Evolutionary conservation across 768 basidiomycete species (phyloP), one percentile per base, ranked within the genome.

Genomic region (Pleurotus pulmonarius): DNA sequence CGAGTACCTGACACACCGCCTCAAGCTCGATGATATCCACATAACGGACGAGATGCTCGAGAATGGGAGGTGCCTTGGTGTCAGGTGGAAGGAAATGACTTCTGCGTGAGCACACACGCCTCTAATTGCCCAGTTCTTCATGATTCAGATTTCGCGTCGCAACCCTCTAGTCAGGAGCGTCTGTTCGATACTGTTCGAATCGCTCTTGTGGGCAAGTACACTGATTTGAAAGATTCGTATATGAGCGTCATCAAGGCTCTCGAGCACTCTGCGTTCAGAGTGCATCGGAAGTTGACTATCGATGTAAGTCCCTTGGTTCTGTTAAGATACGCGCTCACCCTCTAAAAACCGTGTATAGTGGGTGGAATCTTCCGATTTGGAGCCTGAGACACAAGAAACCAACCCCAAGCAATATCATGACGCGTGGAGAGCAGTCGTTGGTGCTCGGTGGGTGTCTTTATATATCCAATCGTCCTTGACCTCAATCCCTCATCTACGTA

Each of bases 191-290:
- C 82, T 7, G 94, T 97, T 45, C 83, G 83, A 45, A 90, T 99
- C 59, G 93, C 88, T 18, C 78, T 99, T 51, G 95, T 99, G 13
- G 96, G 96, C 45, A 99, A 99, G 73, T 99, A 99, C 76, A 98
- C 94, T 11, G 87, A 93, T 61, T 77, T 98, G 46, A 92, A 94
- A 72, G 96, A 99, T 71, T 97, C 95, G 24, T 99, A 99, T 70
- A 98, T 98, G 92, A 94, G 91, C 25, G 96, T 99, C 56, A 87
- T 86, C 65, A 99, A 99, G 77, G 85, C 97, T 18, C 78, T 99
- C 37, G 96, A 99, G 71, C 96, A 99, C 70, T 94, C 95, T 4
- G 92, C 95, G 1, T 93, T 98, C 75, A 85, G 93, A 43, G 90
- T 96, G 55, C 90, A 86, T 56, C 77, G 92, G 56, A 94, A 91